Percentiles rank a stretch among this genome's conserved stretches.
phyloP scores from a whole-genome alignment of 495 filamentous ascomycete species.

The Hypoxylon cercidicola region DNA sequence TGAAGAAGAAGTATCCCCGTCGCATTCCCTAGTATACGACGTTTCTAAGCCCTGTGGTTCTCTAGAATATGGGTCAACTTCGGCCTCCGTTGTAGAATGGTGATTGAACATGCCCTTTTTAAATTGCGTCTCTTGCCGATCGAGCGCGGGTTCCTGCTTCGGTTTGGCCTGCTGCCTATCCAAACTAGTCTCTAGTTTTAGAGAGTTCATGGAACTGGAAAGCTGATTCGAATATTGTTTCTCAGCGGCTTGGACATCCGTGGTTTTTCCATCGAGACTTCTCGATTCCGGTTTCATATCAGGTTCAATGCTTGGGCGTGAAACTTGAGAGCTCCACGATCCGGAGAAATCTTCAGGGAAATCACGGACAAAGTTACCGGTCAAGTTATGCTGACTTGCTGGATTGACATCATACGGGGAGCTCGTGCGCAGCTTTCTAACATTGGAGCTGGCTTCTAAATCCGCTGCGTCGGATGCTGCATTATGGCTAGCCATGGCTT shows the following conservation, averaged over 20 bases:
- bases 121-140: conserved; percentile 22
- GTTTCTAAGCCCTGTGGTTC: conserved; percentile 52
- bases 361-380: conserved; percentile 57
- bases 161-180: conserved; percentile 40
- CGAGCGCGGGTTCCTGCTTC: conserved; percentile 45
- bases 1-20: conserved; percentile 32
- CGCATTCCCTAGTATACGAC: conserved; percentile 49
- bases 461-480: conserved; percentile 29
- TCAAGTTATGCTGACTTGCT: conserved; percentile 40
- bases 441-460: conserved; percentile 36
- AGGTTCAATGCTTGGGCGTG: conserved; percentile 3
- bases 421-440: conserved; percentile 36
- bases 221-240: conserved; percentile 37
- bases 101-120: conserved; percentile 22
- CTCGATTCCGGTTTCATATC: not conserved
- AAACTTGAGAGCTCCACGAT: conserved; percentile 44
- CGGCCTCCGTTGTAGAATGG: conserved; percentile 26
- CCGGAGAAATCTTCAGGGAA: conserved; percentile 58
- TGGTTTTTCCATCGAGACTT: conserved; percentile 11
- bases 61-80: conserved; percentile 49
- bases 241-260: conserved; percentile 37
- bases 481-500: conserved; percentile 19
- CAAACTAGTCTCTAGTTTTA: conserved; percentile 49
- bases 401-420: not conserved
- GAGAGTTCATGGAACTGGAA: conserved; percentile 32